phyloP scores from a whole-genome alignment of 345 rosid species.

The Kandelia obovata region DNA sequence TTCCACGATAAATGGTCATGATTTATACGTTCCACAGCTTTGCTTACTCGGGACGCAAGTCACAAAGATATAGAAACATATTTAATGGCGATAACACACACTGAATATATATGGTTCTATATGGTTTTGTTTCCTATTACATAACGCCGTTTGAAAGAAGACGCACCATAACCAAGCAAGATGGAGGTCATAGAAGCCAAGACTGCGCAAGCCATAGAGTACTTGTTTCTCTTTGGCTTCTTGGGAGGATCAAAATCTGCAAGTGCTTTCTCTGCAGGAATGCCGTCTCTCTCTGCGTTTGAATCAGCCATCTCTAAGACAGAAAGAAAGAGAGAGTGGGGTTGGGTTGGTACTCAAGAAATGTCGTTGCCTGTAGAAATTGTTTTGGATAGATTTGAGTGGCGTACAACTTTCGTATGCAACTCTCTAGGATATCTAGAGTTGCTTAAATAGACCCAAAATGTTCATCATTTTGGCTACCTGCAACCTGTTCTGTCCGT shows the following conservation, averaged over 20 bases:
- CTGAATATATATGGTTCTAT: neutral
- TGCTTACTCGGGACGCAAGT: too few species aligned
- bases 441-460: neutral
- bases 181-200: constrained; percentile 81
- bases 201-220: constrained; percentile 64
- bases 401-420: neutral
- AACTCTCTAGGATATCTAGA: neutral
- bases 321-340: neutral
- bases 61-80: too few species aligned
- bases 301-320: neutral
- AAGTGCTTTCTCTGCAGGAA: neutral
- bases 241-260: constrained; percentile 11
- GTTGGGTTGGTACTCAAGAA: neutral
- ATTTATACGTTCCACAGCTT: too few species aligned
- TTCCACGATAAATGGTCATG: neutral
- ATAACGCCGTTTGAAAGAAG: neutral
- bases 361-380: neutral
- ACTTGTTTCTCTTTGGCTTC: constrained; percentile 60
- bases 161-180: constrained; percentile 74
- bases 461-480: neutral
- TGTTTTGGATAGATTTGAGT: neutral
- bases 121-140: neutral
- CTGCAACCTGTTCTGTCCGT: neutral
- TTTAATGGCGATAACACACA: too few species aligned
- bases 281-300: neutral